phyloP scores from a whole-genome alignment of 2,329 filamentous ascomycete genomes.

The Trichoderma brevicompactum region DNA sequence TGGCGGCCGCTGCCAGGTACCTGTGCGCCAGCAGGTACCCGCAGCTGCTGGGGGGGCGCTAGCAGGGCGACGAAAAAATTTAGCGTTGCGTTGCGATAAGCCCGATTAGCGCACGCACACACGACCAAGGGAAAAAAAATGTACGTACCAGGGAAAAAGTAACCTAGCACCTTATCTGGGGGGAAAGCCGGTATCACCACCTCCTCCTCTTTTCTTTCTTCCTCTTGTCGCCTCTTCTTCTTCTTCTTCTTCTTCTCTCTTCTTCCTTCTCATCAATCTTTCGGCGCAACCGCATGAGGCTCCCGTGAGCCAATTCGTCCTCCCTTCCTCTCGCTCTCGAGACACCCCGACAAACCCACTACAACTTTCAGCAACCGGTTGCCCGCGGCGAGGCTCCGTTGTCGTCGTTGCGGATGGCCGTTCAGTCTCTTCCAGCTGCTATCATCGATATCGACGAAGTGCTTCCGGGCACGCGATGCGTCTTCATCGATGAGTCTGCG shows the following conservation, averaged over 20 bases:
- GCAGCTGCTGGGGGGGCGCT: not conserved
- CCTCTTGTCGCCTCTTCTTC: not conserved
- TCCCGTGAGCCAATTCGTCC: conserved; percentile 24
- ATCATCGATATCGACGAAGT: conserved; percentile 30
- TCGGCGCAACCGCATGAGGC: conserved; percentile 26
- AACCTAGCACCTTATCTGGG: not conserved
- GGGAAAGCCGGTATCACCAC: not conserved
- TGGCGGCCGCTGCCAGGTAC: conserved; percentile 7
- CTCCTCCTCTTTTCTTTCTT: not conserved
- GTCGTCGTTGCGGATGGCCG: conserved; percentile 26
- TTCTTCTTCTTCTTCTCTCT: conserved; percentile 6
- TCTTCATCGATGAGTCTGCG: conserved; percentile 37
- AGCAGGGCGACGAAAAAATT: conserved; percentile 6
- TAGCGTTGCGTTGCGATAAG: conserved; percentile 20
- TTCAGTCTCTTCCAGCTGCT: conserved; percentile 19
- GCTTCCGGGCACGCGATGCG: conserved; percentile 40
- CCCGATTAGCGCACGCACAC: conserved; percentile 9
- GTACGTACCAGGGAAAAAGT: not conserved
- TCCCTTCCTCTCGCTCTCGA: conserved; percentile 5
- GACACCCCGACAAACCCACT: not conserved
- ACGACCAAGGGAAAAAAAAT: not conserved
- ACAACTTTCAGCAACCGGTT: not conserved
- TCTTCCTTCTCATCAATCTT: not conserved
- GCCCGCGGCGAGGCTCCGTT: conserved; percentile 14
- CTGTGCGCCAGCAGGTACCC: conserved; percentile 9